A percentile compares a stretch with the other conserved stretches of the same genome.
phyloP scores from a whole-genome alignment of 2,329 filamentous ascomycete species.

The Colletotrichum sp. region DNA sequence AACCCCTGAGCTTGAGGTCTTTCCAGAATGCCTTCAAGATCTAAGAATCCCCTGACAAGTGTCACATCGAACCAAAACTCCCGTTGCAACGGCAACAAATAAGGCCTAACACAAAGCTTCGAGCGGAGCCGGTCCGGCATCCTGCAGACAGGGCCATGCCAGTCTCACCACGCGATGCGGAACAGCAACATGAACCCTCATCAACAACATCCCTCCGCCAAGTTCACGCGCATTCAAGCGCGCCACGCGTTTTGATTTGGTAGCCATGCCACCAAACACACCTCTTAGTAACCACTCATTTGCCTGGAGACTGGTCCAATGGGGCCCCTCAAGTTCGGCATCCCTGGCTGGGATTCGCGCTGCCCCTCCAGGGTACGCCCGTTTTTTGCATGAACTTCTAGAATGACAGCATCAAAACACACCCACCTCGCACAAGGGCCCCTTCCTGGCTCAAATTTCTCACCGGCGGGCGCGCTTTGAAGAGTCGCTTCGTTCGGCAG shows the following conservation, averaged over 20 bases:
- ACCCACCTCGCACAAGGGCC: not conserved
- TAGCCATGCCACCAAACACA: not conserved
- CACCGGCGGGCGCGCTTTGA: not conserved
- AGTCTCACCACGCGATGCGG: not conserved
- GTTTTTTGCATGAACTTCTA: conserved; percentile 24
- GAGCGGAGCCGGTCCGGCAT: not conserved
- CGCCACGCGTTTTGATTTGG: conserved; percentile 18
- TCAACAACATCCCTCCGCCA: conserved; percentile 10
- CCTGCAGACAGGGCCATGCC: not conserved
- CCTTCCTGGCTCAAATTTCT: conserved; percentile 12
- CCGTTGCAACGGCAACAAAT: not conserved
- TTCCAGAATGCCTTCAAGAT: not conserved
- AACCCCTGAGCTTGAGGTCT: not conserved
- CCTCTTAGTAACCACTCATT: not conserved
- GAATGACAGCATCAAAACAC: conserved; percentile 21
- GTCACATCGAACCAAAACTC: not conserved
- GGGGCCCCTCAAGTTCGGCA: not conserved
- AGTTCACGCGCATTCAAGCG: conserved; percentile 11
- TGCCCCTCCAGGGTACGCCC: conserved; percentile 8
- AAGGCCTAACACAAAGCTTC: not conserved
- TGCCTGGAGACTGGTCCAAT: not conserved
- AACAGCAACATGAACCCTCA: not conserved
- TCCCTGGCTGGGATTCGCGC: conserved; percentile 8
- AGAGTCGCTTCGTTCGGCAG: not conserved
- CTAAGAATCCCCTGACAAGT: not conserved